Percentiles rank a stretch among this genome's conserved stretches.
Conservation (phyloP, 371 early-diverging fungal species). For the Encephalitozoon hellem region DNA sequence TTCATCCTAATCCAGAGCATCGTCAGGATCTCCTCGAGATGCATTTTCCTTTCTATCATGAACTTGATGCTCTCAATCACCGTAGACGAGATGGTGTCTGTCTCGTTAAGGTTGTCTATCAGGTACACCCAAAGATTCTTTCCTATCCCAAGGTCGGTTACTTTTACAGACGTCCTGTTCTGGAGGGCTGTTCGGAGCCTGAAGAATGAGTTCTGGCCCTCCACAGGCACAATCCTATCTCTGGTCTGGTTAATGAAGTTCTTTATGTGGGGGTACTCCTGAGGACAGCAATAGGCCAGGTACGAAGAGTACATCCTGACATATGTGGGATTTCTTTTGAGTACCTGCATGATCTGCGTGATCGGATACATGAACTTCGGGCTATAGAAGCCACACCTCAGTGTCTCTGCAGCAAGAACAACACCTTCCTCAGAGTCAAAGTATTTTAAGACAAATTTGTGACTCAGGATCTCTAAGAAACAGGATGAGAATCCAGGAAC, state of each 20-base stretch:
- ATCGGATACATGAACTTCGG: slow-evolving; percentile 9
- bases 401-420: slow-evolving; percentile 1
- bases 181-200: slow-evolving; percentile 26
- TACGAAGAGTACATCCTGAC: slow-evolving; percentile 31
- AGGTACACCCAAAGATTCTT: slow-evolving; percentile 19
- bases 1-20: slow-evolving; percentile 23
- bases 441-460: slow-evolving; percentile 8
- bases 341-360: slow-evolving; percentile 1
- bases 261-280: slow-evolving; percentile 32
- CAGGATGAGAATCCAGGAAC: slow-evolving; percentile 41
- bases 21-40: slow-evolving; percentile 21
- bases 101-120: slow-evolving; percentile 35
- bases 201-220: slow-evolving; percentile 32
- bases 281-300: slow-evolving; percentile 32
- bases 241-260: slow-evolving; percentile 44
- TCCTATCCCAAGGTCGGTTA: slow-evolving; percentile 9
- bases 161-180: slow-evolving; percentile 10
- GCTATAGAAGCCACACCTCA: slow-evolving; percentile 14
- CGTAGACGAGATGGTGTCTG: slow-evolving; percentile 3
- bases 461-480: slow-evolving; percentile 40
- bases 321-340: slow-evolving; percentile 16
- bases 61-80: slow-evolving; percentile 11
- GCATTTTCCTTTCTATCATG: slow-evolving; percentile 22
- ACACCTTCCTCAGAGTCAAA: slow-evolving; percentile 17
- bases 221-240: slow-evolving; percentile 14